Evolutionary conservation across 805 yeast species (phyloP), one percentile per base, ranked within the genome.

Genomic region (Saccharomyces mikatae): DNA sequence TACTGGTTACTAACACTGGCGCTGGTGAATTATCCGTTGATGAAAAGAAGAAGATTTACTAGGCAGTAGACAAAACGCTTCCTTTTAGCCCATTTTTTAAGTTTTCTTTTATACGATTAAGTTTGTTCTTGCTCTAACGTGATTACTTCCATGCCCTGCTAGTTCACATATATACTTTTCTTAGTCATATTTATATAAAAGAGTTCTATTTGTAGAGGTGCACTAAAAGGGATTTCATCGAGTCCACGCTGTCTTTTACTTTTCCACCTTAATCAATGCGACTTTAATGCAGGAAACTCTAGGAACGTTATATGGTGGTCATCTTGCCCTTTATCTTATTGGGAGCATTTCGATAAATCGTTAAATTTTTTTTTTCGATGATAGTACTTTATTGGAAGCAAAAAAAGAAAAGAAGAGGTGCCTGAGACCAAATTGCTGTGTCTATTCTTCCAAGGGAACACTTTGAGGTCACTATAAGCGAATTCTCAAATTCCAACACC

Each of bases 1-100:
- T 92, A 56, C 76, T 94, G 61, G 87, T 94, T 58, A 96, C 89
- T 57, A 89, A 87, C 73, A 89, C 96, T 3, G 99, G 99, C 59
- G 98, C 98, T 31, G 99, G 99, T 51, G 92, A 88, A 63, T 78
- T 91, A 60, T 87, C 96, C 29, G 75, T 92, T 56, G 99, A 92
- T 68, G 97, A 89, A 72, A 94, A 94, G 86, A 91, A 92, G 77
- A 92, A 92, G 77, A 84, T 88, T 56, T 89, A 87, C 70, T 89
- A 51, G 46, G 17, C 4, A n/a, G 10, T 36, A 14, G 4, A 6
- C 4, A 11, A 17, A 36, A 17, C 13, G 11, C 3, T 17, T 36
- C 10, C 44, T 17, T 21, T 36, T 6, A 17, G 44, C 8, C 44
- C 10, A 8, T 21, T 21, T 8, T 9, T 17, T 36, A 8, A 17